Evolutionary conservation across 805 yeast species (phyloP).

Genomic region (Debaryomyces hansenii): DNA sequence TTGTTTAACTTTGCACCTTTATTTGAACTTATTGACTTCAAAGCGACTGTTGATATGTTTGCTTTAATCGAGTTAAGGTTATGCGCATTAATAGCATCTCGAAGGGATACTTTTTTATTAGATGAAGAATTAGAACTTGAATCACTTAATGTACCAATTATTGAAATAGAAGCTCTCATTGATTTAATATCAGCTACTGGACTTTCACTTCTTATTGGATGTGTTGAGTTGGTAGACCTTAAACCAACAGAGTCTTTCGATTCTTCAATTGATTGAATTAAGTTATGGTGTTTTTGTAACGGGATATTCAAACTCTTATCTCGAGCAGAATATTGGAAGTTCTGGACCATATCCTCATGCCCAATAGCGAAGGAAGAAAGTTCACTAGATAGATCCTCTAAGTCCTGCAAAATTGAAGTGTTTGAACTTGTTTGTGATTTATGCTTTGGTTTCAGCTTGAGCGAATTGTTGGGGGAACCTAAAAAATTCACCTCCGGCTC

Average conservation of each 20-base stretch:
- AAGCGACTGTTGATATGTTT: conserved; percentile 2
- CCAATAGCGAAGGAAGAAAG: conserved; percentile 16
- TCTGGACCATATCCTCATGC: conserved; percentile 4
- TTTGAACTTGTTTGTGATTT: conserved; percentile 23
- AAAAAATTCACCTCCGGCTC: not conserved
- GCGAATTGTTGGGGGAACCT: not conserved
- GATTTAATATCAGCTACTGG: conserved; percentile 17
- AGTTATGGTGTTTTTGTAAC: not conserved
- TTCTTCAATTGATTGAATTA: not conserved
- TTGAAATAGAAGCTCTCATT: conserved; percentile 20
- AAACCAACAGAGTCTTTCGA: not conserved
- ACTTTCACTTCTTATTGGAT: not conserved
- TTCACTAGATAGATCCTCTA: conserved; percentile 29
- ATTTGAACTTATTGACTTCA: not conserved
- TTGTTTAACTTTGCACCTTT: not conserved
- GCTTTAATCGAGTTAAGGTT: not conserved
- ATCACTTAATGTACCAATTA: conserved; percentile 6
- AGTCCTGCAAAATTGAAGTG: conserved; percentile 25
- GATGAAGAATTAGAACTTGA: not conserved
- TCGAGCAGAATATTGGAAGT: too few species aligned
- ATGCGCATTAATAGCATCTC: not conserved
- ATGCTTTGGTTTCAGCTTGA: conserved; percentile 7
- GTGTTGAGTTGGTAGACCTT: not conserved
- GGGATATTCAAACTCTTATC: too few species aligned
- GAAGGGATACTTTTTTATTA: conserved; percentile 3